A percentile compares a stretch with the other conserved stretches of the same genome.
Conservation (phyloP, 306 rosid genomes). For the Morella rubra region DNA sequence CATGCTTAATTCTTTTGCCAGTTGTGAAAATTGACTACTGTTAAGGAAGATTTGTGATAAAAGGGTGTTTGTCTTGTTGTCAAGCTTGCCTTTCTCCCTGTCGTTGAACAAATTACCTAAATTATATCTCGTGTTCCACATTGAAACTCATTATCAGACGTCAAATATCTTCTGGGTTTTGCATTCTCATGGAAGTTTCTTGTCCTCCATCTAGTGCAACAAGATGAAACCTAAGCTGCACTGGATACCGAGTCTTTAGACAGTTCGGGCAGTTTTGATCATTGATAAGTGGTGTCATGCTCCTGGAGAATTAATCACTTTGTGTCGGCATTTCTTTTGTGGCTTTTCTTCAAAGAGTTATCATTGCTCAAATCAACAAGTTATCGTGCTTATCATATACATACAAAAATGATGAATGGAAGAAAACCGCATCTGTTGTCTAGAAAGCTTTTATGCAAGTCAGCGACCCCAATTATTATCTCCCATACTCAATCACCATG, state of each 20-base stretch:
- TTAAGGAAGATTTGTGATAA: conserved; percentile 15
- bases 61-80: not conserved
- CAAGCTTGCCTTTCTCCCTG: conserved; percentile 4
- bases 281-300: not conserved
- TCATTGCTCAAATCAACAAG: conserved; percentile 22
- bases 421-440: conserved; percentile 10
- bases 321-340: not conserved
- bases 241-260: not conserved
- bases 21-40: conserved; percentile 8
- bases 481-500: conserved; percentile 22
- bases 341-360: not conserved
- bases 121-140: conserved; percentile 11
- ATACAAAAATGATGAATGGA: conserved; percentile 15
- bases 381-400: conserved; percentile 17
- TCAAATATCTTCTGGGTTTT: conserved; percentile 5
- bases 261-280: not conserved
- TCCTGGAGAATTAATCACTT: not conserved
- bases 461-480: conserved; percentile 30
- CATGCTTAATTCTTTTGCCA: conserved; percentile 14
- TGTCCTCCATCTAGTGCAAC: not conserved
- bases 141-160: conserved; percentile 18
- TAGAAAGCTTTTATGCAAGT: conserved; percentile 16
- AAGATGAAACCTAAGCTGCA: not conserved
- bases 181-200: not conserved
- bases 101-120: conserved; percentile 5